Evolutionary conservation across 2,329 filamentous ascomycete species (phyloP), one percentile per base, ranked within the genome.

Genomic region (Fusarium udum): DNA sequence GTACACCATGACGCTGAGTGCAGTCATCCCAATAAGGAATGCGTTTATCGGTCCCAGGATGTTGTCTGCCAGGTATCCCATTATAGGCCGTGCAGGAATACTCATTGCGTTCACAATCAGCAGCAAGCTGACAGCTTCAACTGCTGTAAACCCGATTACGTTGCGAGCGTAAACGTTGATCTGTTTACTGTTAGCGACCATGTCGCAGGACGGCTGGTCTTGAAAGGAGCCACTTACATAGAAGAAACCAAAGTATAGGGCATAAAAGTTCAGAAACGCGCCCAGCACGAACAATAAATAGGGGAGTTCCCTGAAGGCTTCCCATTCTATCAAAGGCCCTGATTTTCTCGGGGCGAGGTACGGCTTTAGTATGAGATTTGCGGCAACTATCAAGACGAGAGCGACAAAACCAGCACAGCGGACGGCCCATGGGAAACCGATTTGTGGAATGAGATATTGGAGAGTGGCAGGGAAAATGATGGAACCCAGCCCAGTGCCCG

Each of bases 61-160:
- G 61, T 82, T 80, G 82, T 92, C 91, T 13, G 91, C 90, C 7
- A 91, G 75, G 73, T 86, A 83, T 75, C 87, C 90, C 4, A 90
- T 90, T 2, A 90, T 75, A 13, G 92, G 70, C 2, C 91, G 87
- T 22, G 89, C 90, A 10, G 88, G 71, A 22, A 89, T 74, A 7
- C 91, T 89, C 39, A 91, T 84, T 36, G 88, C 90, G 79, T 93
- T 93, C 77, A 92, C 82, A 31, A 92, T 83, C n/a, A 93, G 84
- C 18, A 93, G 82, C 20, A 93, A 80, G 73, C 85, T 84, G 4
- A 79, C 78, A 14, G 80, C 80, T 56, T 91, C 87, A 60, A 92
- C 85, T 12, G 89, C 85, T 6, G 80, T 79, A 14, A 90, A 73
- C 12, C 81, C 80, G 37, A 86, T 80, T 26, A 77, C 66, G 24